phyloP scores from a whole-genome alignment of 345 rosid species.

The Brassica rapa region DNA sequence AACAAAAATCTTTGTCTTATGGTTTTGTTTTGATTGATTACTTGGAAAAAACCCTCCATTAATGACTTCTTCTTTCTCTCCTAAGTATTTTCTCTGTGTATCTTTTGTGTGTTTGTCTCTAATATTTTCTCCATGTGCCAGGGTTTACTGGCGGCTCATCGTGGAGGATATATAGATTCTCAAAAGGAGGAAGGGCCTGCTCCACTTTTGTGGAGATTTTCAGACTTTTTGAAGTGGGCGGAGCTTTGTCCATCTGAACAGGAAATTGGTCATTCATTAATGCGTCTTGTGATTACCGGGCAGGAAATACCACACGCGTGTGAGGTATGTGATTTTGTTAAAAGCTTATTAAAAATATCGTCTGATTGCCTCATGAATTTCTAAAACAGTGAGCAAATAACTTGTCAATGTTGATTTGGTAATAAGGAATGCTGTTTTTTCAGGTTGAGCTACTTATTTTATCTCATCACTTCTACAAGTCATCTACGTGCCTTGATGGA shows the following conservation, averaged over 20 bases:
- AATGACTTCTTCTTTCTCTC: slow-evolving; percentile 2
- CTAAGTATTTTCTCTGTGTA: slow-evolving; percentile 1
- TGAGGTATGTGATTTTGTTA: slow-evolving; percentile 59
- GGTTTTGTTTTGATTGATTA: slow-evolving; percentile 23
- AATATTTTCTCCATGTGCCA: slow-evolving; percentile 40
- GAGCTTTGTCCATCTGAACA: slow-evolving; percentile 98
- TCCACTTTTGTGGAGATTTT: slow-evolving; percentile 94
- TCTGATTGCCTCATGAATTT: slow-evolving; percentile 2
- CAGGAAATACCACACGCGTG: slow-evolving; percentile 98
- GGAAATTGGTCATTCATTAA: slow-evolving; percentile 95
- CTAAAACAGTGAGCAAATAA: slow-evolving; percentile 3
- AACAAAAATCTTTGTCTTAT: neutral
- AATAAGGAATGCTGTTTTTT: slow-evolving; percentile 14
- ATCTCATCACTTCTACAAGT: slow-evolving; percentile 96
- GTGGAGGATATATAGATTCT: slow-evolving; percentile 96
- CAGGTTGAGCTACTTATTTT: slow-evolving; percentile 99
- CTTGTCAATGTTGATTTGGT: slow-evolving; percentile 17
- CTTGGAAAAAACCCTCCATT: slow-evolving; percentile 3
- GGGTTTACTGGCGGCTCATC: slow-evolving; percentile 98
- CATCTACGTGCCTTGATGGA: slow-evolving; percentile 98
- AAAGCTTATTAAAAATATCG: slow-evolving; percentile 8
- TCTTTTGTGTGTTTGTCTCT: slow-evolving; percentile 9
- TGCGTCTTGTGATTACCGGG: slow-evolving; percentile 98
- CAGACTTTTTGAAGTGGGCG: slow-evolving; percentile 96
- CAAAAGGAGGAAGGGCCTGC: slow-evolving; percentile 98